A percentile compares a stretch with the other conserved stretches of the same genome.
Conservation (phyloP, 2,329 filamentous ascomycete genomes). For the Didymosphaeria variabile region DNA sequence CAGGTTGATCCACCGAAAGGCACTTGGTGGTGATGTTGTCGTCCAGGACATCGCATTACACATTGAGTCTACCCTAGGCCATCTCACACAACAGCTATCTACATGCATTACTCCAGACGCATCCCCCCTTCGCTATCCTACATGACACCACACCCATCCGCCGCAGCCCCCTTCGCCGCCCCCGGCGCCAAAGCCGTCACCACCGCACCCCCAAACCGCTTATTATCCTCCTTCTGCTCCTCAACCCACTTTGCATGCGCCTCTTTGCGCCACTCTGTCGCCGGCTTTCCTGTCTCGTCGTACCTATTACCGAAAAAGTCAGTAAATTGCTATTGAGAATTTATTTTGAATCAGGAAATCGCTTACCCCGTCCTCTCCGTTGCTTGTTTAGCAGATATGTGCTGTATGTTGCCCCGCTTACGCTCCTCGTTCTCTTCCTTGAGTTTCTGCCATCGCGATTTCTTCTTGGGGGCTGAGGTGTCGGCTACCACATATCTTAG, state of each 20-base stretch:
- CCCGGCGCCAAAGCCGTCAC: neutral
- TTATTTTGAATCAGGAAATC: neutral
- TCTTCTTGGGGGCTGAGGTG: neutral
- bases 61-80: neutral
- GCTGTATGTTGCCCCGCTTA: neutral
- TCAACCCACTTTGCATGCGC: neutral
- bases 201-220: neutral
- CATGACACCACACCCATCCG: neutral
- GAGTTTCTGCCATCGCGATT: slow-evolving; percentile 9
- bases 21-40: no score
- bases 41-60: no score
- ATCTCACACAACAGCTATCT: neutral
- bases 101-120: no score
- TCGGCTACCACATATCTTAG: neutral
- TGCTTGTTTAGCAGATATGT: neutral
- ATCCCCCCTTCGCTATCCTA: neutral
- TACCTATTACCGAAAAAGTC: neutral
- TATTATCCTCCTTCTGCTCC: neutral
- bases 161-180: neutral
- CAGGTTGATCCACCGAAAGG: no score
- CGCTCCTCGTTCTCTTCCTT: slow-evolving; percentile 7
- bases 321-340: no score
- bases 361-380: neutral
- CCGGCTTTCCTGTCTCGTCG: neutral
- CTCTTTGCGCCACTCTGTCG: slow-evolving; percentile 1